Evolutionary conservation across 1,139 yeast species (phyloP).

Genomic region (Nakaseomyces uthaithaninus): DNA sequence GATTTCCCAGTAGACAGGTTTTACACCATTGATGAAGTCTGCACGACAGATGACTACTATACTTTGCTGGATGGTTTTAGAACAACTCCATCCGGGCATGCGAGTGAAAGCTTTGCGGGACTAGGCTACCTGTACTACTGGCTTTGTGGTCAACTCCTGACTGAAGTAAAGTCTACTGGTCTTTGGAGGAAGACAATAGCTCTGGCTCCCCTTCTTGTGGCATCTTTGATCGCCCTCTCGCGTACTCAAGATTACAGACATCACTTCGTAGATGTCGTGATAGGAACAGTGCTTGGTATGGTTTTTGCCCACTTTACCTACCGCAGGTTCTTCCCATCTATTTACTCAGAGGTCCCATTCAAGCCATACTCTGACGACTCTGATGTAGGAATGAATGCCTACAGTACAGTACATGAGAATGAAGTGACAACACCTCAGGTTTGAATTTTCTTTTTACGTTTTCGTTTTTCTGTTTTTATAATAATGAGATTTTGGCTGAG

Average conservation of each 20-base stretch:
- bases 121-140: constrained; percentile 56
- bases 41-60: constrained; percentile 44
- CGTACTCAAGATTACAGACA: constrained; percentile 76
- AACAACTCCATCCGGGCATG: constrained; percentile 75
- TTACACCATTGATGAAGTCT: constrained; percentile 51
- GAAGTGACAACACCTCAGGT: not conserved
- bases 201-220: constrained; percentile 44
- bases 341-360: constrained; percentile 30
- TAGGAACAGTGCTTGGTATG: constrained; percentile 52
- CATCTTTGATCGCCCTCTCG: constrained; percentile 56
- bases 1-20: constrained; percentile 42
- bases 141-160: constrained; percentile 52
- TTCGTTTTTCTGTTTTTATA: not conserved
- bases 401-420: not conserved
- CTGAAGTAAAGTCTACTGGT: constrained; percentile 40
- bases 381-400: constrained; percentile 22
- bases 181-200: constrained; percentile 46
- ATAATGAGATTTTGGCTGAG: too few species aligned
- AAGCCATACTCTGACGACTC: constrained; percentile 36
- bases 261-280: constrained; percentile 59
- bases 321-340: constrained; percentile 41
- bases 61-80: constrained; percentile 62
- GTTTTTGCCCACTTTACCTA: constrained; percentile 39
- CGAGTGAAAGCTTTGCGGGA: constrained; percentile 59
- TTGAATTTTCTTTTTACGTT: not conserved